Percentiles rank a stretch among this genome's conserved stretches.
Evolutionary conservation across 495 filamentous ascomycete species (phyloP).

Genomic region (Aspergillus sclerotioniger): DNA sequence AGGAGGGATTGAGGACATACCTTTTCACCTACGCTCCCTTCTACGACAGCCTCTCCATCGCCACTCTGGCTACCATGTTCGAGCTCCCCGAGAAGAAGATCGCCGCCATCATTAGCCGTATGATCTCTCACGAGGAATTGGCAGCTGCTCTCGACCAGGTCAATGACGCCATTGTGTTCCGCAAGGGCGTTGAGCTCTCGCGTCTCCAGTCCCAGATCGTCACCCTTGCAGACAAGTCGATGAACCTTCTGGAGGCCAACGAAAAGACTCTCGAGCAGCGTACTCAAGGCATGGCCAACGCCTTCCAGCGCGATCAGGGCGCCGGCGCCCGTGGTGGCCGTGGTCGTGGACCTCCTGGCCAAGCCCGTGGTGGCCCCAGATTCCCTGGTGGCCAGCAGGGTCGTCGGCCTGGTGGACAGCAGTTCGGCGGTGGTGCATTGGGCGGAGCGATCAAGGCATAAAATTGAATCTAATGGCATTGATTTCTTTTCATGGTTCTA

Average conservation of each 20-base stretch:
- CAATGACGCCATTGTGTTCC: conserved; percentile 95
- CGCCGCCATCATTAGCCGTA: conserved; percentile 91
- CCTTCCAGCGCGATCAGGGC: conserved; percentile 85
- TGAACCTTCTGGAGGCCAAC: conserved; percentile 91
- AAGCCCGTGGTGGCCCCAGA: conserved; percentile 64
- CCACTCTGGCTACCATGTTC: conserved; percentile 88
- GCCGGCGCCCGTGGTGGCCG: conserved; percentile 71
- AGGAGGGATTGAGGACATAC: conserved; percentile 96
- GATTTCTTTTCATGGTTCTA: conserved; percentile 29
- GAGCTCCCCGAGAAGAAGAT: conserved; percentile 89
- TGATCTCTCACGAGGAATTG: conserved; percentile 99
- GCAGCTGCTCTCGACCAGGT: conserved; percentile 96
- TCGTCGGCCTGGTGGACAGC: conserved; percentile 55
- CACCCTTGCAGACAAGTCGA: conserved; percentile 93
- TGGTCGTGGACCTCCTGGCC: conserved; percentile 59
- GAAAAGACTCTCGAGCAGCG: conserved; percentile 95
- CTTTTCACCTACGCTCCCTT: conserved; percentile 99
- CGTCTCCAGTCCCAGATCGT: conserved; percentile 93
- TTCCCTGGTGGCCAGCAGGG: conserved; percentile 48
- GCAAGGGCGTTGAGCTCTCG: conserved; percentile 97
- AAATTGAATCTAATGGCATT: conserved; percentile 46
- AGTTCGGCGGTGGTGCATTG: conserved; percentile 63
- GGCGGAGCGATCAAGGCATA: conserved; percentile 64
- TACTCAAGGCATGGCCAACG: conserved; percentile 92
- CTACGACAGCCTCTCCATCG: conserved; percentile 92